phyloP scores from a whole-genome alignment of 1,284 basidiomycete genomes.

The Cutaneotrichosporon sp. region DNA sequence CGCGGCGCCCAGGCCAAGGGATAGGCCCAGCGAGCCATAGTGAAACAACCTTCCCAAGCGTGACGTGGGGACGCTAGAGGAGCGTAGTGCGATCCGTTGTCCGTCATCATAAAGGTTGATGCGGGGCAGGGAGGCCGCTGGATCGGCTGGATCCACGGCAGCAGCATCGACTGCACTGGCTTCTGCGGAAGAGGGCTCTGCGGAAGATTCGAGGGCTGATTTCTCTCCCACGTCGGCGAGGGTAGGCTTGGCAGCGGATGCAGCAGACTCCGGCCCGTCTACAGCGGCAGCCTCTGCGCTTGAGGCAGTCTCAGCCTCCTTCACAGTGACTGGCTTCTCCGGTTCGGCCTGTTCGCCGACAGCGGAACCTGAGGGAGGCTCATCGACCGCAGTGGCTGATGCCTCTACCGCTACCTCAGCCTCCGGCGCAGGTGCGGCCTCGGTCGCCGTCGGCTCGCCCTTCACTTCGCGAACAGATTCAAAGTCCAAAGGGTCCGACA shows the following conservation, averaged over 20 bases:
- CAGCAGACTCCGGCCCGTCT: too few relatives aligned
- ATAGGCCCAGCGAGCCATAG: constrained; percentile 62
- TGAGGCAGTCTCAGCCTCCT: too few relatives aligned
- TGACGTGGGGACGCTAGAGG: constrained; percentile 68
- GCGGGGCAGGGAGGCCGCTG: constrained; percentile 4
- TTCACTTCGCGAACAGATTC: neutral
- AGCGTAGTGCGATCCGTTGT: constrained; percentile 37
- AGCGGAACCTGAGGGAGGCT: too few relatives aligned
- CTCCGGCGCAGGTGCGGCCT: neutral
- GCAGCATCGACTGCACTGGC: too few relatives aligned
- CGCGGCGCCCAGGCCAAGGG: constrained; percentile 50
- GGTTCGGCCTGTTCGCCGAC: too few relatives aligned
- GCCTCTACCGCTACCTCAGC: neutral
- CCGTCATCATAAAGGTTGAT: constrained; percentile 18
- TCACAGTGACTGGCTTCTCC: too few relatives aligned
- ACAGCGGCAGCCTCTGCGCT: too few relatives aligned
- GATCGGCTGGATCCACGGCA: constrained; percentile 2
- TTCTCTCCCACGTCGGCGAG: too few relatives aligned
- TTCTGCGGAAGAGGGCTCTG: too few relatives aligned
- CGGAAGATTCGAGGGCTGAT: too few relatives aligned
- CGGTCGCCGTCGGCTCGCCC: neutral
- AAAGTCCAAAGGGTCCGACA: neutral
- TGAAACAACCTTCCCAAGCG: constrained; percentile 81
- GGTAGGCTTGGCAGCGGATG: too few relatives aligned
- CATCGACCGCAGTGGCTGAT: too few relatives aligned